phyloP scores from a whole-genome alignment of 1,284 basidiomycete genomes.

The Irpex sp. region DNA sequence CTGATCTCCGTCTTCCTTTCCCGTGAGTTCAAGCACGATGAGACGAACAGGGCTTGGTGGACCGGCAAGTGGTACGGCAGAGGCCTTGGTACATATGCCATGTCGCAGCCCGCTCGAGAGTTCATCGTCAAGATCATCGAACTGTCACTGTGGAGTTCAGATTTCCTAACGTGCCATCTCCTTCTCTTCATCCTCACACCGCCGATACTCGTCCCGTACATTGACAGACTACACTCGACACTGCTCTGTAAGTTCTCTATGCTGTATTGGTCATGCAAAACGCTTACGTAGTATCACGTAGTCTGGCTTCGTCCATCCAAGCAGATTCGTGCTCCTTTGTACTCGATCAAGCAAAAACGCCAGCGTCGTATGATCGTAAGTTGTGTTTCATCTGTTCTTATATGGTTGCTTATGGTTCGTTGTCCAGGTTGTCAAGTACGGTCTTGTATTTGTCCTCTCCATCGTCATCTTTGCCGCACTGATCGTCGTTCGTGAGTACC shows the following conservation, averaged over 20 bases:
- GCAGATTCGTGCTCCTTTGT: conserved; percentile 92
- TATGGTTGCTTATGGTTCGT: conserved; percentile 8
- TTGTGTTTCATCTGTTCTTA: conserved; percentile 12
- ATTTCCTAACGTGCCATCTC: conserved; percentile 65
- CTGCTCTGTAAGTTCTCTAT: conserved; percentile 56
- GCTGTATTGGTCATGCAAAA: conserved; percentile 15
- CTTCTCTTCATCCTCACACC: conserved; percentile 75
- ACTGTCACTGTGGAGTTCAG: conserved; percentile 76
- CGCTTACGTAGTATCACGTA: conserved; percentile 26
- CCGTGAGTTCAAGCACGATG: conserved; percentile 96
- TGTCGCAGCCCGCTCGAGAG: conserved; percentile 89
- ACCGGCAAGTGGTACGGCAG: conserved; percentile 95
- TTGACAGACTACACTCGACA: conserved; percentile 74
- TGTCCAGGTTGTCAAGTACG: conserved; percentile 68
- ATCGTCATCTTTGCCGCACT: conserved; percentile 78
- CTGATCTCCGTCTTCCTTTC: conserved; percentile 90
- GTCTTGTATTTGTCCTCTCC: conserved; percentile 70
- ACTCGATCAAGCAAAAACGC: conserved; percentile 83
- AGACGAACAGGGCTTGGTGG: conserved; percentile 98
- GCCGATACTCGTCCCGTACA: conserved; percentile 70
- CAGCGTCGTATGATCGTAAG: conserved; percentile 85
- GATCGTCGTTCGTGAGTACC: conserved; percentile 67
- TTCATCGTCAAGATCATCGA: conserved; percentile 87
- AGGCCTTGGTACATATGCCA: conserved; percentile 81
- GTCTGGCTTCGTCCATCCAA: conserved; percentile 86